Evolutionary conservation across 148 eudicot species (phyloP).

Genomic region (Vaccinium vitisidaea): DNA sequence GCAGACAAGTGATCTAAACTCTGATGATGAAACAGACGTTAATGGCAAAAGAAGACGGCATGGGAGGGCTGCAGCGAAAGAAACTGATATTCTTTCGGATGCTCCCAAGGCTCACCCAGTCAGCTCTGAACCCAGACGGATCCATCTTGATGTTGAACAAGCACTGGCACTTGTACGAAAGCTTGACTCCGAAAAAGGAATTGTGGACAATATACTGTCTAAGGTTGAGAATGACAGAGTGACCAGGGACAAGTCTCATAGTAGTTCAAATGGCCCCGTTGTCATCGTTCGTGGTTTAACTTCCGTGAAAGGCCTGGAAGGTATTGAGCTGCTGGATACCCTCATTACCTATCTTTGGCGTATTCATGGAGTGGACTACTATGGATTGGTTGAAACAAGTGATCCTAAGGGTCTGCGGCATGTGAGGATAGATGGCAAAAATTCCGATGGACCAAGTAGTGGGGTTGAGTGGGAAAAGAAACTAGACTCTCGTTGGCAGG

Average conservation of each 20-base stretch:
- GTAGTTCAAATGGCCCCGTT: slow-evolving; percentile 85
- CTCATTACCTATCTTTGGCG: slow-evolving; percentile 95
- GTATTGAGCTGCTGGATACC: slow-evolving; percentile 89
- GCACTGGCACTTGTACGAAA: slow-evolving; percentile 76
- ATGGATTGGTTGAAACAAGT: slow-evolving; percentile 70
- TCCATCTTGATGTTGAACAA: slow-evolving; percentile 74
- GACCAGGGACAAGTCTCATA: slow-evolving; percentile 72
- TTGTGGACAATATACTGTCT: slow-evolving; percentile 78
- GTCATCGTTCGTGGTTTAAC: slow-evolving; percentile 72
- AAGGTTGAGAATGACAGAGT: slow-evolving; percentile 70
- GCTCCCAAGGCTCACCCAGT: slow-evolving; percentile 86
- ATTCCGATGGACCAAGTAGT: slow-evolving; percentile 38
- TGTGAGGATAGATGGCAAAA: slow-evolving; percentile 79
- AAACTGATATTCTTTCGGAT: slow-evolving; percentile 59
- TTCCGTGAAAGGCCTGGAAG: slow-evolving; percentile 90
- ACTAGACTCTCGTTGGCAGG: slow-evolving; percentile 80
- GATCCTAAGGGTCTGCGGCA: slow-evolving; percentile 91
- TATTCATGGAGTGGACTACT: slow-evolving; percentile 94
- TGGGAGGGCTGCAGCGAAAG: slow-evolving; percentile 55
- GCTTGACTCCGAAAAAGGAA: slow-evolving; percentile 88
- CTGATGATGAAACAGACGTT: slow-evolving; percentile 80
- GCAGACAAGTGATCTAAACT: slow-evolving; percentile 68
- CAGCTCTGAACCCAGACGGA: slow-evolving; percentile 77
- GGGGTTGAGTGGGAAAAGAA: slow-evolving; percentile 91
- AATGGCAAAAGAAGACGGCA: slow-evolving; percentile 71